A percentile compares a stretch with the other conserved stretches of the same genome.
phyloP scores from a whole-genome alignment of 129 eudicot genomes.

The Rutidosis leptorrhynchoides region DNA sequence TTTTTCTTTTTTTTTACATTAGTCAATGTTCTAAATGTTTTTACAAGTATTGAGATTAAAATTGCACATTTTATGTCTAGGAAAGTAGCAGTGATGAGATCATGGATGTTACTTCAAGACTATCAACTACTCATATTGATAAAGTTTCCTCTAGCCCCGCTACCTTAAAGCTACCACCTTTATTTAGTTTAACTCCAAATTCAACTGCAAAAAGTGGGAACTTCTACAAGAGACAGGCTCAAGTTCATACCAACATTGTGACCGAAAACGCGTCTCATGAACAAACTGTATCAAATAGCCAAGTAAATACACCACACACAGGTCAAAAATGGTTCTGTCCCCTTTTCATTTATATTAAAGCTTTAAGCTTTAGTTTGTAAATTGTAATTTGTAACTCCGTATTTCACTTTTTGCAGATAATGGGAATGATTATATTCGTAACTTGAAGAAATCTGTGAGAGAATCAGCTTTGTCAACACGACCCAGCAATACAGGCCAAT shows the following conservation, averaged over 20 bases:
- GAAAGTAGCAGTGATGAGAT: conserved; percentile 67
- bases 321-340: conserved; percentile 40
- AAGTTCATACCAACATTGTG: conserved; percentile 40
- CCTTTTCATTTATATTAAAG: not conserved
- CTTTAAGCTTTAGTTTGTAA: conserved; percentile 2
- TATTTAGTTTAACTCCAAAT: conserved; percentile 83
- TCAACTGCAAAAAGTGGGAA: conserved; percentile 78
- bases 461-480: conserved; percentile 79
- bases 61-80: conserved; percentile 36
- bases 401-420: conserved; percentile 44
- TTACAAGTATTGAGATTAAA: conserved; percentile 14
- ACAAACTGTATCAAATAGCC: conserved; percentile 43
- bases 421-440: conserved; percentile 54
- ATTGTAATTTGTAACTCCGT: conserved; percentile 15
- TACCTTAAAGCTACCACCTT: conserved; percentile 82
- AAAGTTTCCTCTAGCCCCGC: conserved; percentile 63
- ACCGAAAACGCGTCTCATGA: conserved; percentile 52
- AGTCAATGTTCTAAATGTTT: conserved; percentile 4
- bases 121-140: conserved; percentile 70
- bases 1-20: not conserved
- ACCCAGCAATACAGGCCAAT: conserved; percentile 44
- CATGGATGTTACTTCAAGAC: conserved; percentile 60
- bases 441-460: conserved; percentile 86
- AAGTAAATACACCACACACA: conserved; percentile 55
- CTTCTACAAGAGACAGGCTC: conserved; percentile 48